A percentile compares a stretch with the other conserved stretches of the same genome.
These are phyloP conservation scores for Rhizopogon vinicolor DNA, from an alignment of 768 basidiomycete species.

Conservation along the genomic window DNA sequence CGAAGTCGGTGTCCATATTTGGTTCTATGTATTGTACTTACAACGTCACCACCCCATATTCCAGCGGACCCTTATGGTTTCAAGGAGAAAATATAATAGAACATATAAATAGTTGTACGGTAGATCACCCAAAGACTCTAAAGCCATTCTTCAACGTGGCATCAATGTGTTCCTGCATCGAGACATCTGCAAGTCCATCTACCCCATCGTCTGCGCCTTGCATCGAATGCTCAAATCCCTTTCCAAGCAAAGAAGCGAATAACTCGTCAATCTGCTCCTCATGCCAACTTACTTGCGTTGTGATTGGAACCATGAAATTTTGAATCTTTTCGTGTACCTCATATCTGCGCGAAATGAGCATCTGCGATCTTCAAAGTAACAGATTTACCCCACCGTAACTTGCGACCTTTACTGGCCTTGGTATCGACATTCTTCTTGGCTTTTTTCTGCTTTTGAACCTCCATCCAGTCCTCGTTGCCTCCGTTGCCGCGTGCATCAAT, in stretches of 20 bases:
- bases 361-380: background rate
- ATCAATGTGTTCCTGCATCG: conserved; percentile 26
- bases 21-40: conserved; percentile 10
- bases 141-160: conserved; percentile 42
- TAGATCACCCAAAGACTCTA: conserved; percentile 52
- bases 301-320: conserved; percentile 94
- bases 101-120: background rate
- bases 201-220: conserved; percentile 17
- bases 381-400: conserved; percentile 58
- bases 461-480: conserved; percentile 58
- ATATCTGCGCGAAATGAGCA: conserved; percentile 48
- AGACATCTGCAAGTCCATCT: conserved; percentile 14
- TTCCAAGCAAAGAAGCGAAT: conserved; percentile 83
- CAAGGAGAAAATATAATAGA: background rate
- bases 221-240: conserved; percentile 48
- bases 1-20: conserved; percentile 18
- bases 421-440: conserved; percentile 90
- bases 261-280: conserved; percentile 96
- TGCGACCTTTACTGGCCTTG: conserved; percentile 92
- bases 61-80: too few species aligned
- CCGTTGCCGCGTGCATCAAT: conserved; percentile 63
- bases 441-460: conserved; percentile 62
- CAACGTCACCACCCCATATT: background rate
- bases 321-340: conserved; percentile 95
- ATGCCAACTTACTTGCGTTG: conserved; percentile 70